These are phyloP conservation scores for Monilinia fructicola DNA, from an alignment of 2,329 filamentous ascomycete genomes.

Conservation along the genomic window DNA sequence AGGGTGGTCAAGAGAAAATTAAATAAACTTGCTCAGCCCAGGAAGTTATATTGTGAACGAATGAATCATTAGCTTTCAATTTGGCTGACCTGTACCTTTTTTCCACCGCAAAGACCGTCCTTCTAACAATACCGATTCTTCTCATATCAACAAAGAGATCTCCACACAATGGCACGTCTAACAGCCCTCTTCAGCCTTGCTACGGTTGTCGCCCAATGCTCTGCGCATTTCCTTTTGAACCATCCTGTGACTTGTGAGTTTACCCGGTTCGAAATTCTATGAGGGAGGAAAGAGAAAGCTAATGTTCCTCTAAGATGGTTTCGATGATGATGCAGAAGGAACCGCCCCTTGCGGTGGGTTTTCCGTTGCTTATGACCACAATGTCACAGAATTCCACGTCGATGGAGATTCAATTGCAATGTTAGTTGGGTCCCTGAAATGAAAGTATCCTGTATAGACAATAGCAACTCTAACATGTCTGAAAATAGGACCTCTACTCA, in stretches of 20 bases:
- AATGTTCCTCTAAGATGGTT: slow-evolving; percentile 43
- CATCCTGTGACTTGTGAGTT: slow-evolving; percentile 44
- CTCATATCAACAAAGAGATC: neutral
- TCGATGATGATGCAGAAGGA: slow-evolving; percentile 49
- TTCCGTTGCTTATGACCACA: slow-evolving; percentile 48
- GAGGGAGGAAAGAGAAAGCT: neutral
- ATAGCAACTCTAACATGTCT: slow-evolving; percentile 31
- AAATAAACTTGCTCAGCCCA: slow-evolving; percentile 19
- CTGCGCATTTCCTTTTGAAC: slow-evolving; percentile 57
- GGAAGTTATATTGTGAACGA: neutral
- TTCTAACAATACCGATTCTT: neutral
- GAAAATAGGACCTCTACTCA: slow-evolving; percentile 46
- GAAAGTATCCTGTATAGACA: neutral
- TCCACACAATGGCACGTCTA: slow-evolving; percentile 20
- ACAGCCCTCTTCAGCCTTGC: slow-evolving; percentile 24
- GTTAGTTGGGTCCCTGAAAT: slow-evolving; percentile 13
- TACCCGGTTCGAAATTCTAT: neutral
- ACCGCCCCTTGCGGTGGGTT: slow-evolving; percentile 56
- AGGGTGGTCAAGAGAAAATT: neutral
- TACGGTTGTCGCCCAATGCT: slow-evolving; percentile 36
- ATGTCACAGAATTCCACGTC: slow-evolving; percentile 58
- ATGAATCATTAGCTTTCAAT: neutral
- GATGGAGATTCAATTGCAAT: slow-evolving; percentile 53
- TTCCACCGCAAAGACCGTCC: neutral
- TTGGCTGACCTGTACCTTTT: neutral